Evolutionary conservation across 2,329 filamentous ascomycete species (phyloP).

Genomic region (Paecilomyces formosus): DNA sequence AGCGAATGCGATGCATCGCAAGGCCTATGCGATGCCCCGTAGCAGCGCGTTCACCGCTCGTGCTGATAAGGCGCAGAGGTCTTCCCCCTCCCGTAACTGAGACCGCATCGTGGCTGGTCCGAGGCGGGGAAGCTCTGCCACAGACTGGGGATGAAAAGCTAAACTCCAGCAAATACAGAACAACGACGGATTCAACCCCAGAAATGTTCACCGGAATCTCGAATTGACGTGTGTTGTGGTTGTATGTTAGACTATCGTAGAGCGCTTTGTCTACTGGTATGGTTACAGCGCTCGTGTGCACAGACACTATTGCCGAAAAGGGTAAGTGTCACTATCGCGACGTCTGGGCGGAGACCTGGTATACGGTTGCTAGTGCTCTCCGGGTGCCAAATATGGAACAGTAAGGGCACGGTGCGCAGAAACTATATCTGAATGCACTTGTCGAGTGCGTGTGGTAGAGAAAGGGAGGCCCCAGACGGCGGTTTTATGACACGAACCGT

Average conservation of each 20-base stretch:
- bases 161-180: background rate
- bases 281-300: background rate
- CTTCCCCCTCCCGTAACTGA: background rate
- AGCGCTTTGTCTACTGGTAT: background rate
- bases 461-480: too few species aligned
- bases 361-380: background rate
- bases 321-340: background rate
- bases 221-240: background rate
- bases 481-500: background rate
- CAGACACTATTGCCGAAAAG: background rate
- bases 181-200: background rate
- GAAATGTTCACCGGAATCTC: background rate
- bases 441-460: too few species aligned
- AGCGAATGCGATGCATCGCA: background rate
- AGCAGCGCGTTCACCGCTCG: background rate
- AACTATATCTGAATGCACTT: background rate
- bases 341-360: background rate
- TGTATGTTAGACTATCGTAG: background rate
- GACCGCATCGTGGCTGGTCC: background rate
- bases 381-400: background rate
- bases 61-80: background rate
- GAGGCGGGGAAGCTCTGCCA: background rate
- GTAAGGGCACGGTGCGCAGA: background rate
- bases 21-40: background rate
- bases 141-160: background rate